Base-by-base conservation (phyloP, 2,329 filamentous ascomycete species). In the Rutstroemia sp. region DNA sequence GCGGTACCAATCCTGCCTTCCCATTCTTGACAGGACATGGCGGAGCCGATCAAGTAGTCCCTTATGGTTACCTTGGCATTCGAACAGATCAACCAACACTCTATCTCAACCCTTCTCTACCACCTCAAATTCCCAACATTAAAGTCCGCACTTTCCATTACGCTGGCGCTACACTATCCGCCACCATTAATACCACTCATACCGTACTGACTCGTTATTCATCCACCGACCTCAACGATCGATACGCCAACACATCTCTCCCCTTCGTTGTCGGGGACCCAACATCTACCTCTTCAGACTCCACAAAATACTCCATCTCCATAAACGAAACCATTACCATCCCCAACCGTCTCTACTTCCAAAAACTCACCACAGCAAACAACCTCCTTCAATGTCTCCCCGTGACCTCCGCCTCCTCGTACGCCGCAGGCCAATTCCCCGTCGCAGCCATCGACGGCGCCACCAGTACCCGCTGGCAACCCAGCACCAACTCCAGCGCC, bases 11-110 rank as follows among this genome's bases (percentile, higher is more conserved):
- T 14, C 66, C 66, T 4, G 66, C 66, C 5, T 68, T 67, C 37
- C 85, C 86, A 0, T 89, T 89, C 72, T 71, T 88, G 23, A 89
- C 86, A 0, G 86, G 86, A 4, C 81, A 86, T 65, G 86, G 86
- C 19, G 86, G 86, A 53, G 80, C 83, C 14, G 80, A 87, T 61
- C 85, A 87, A 67, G 80, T 88, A 23, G 79, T 79, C 0, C 75
- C 86, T 2, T 87, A 84, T 62, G 86, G 85, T 0, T 88, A 85
- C 66, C 75, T 88, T 0, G 85, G 86, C 1, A 73, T 87, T 3
- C 77, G 83, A 12, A 73, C 85, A 2, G 75, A 80, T 48, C 75
- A 83, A 2, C 80, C 83, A 58, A 75, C 75, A 16, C 71, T 83
- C n/a, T 78, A 85, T 60, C 72, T 89, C 52, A 77, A 87, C 56